Conservation (phyloP, 495 filamentous ascomycete genomes). For the Lindgomyces ingoldianus region DNA sequence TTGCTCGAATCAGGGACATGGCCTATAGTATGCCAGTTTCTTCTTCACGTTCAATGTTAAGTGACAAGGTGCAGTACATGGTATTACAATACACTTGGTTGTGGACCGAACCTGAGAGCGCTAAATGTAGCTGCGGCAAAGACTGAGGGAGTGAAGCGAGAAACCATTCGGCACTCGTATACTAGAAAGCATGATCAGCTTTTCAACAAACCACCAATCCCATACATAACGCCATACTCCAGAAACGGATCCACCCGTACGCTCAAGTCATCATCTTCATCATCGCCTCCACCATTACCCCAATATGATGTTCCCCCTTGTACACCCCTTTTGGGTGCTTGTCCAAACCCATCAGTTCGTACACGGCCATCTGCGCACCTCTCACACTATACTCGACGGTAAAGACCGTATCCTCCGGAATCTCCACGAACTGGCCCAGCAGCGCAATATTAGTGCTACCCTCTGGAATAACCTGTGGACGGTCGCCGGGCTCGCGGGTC, state of each 20-base stretch:
- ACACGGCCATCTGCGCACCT: conserved; percentile 48
- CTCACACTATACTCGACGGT: conserved; percentile 51
- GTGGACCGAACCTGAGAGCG: neutral
- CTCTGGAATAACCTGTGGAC: conserved; percentile 45
- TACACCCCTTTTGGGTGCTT: conserved; percentile 36
- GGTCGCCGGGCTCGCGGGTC: conserved; percentile 39
- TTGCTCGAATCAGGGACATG: too few relatives aligned
- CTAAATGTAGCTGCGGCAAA: neutral
- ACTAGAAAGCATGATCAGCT: too few relatives aligned
- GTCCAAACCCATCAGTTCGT: conserved; percentile 35
- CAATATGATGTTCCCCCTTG: conserved; percentile 35
- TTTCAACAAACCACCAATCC: neutral
- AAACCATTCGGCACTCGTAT: neutral
- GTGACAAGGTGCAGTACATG: too few relatives aligned
- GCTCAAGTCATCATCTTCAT: conserved; percentile 22
- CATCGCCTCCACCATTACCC: conserved; percentile 33
- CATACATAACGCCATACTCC: neutral
- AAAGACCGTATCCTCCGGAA: conserved; percentile 46
- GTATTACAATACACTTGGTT: neutral
- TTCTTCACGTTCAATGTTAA: too few relatives aligned
- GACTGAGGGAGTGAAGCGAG: neutral
- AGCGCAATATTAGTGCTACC: conserved; percentile 45
- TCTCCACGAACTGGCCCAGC: conserved; percentile 51
- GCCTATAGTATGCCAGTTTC: too few relatives aligned
- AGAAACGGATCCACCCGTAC: neutral